Base-by-base conservation (phyloP, 768 basidiomycete genomes). In the Trametes cubensis region DNA sequence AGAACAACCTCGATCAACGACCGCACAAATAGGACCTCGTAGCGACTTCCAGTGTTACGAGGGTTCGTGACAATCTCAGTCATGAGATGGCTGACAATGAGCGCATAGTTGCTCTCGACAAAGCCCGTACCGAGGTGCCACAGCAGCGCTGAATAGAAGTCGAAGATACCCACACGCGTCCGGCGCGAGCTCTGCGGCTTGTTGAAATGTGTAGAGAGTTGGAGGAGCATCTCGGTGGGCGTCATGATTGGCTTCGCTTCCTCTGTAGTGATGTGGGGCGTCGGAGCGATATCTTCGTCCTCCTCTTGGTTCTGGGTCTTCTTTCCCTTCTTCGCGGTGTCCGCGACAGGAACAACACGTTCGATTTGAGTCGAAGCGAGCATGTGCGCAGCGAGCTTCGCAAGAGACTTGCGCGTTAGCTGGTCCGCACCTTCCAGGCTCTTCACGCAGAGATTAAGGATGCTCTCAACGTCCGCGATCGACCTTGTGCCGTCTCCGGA, bases 371-470 rank as follows among this genome's bases (percentile, higher is more conserved):
- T 95, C 0, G 85, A 83, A 0, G 93, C 85, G 3, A 99, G 85
- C 34, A 98, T 74, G 67, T 92, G 88, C 0, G 94, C 94, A 0
- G 89, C 83, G 5, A 99, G 83, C 58, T 85, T 85, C 6, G 94
- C 84, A 46, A 94, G 84, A 0, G 90, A 79, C 49, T 85, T 84
- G n/a, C 94, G 83, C 3, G 95, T 93, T 50, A 85, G 76, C 74
- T 93, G 90, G 73, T 97, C 95, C 13, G 90, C 83, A 2, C 75
- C 72, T n/a, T 98, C 95, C 25, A 97, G 77, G 48, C 85, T 85
- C 71, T 87, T 90, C 42, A 89, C 76, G 55, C 86, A 90, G 4
- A 86, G 76, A 2, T 76, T 74, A 15, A 95, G 72, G 58, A 98
- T 80, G 2, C 83, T 76, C 50, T 99, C 95, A 41, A 97, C 82